Evolutionary conservation across 208 protist species (phyloP).

Genomic region (Trypanosoma congolense): DNA sequence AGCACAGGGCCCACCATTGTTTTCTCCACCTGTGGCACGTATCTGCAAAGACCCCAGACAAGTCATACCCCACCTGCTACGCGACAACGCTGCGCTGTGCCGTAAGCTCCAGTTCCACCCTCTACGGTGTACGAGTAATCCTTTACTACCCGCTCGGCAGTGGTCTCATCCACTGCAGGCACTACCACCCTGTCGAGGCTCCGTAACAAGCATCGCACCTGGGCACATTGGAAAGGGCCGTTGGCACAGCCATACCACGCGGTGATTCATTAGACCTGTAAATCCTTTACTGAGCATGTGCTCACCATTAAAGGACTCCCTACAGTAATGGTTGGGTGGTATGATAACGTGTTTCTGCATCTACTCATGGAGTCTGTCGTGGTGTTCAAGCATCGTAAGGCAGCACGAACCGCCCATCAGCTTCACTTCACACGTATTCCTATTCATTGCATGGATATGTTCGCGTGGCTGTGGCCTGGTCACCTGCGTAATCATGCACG

Average conservation of each 20-base stretch:
- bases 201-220: conserved; percentile 47
- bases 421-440: conserved; percentile 70
- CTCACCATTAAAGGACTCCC: no score
- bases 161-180: conserved; percentile 55
- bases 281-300: no score
- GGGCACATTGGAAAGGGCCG: conserved; percentile 91
- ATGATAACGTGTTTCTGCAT: conserved; percentile 54
- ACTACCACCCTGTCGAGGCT: conserved; percentile 44
- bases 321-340: conserved; percentile 90
- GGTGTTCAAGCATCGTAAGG: conserved; percentile 78
- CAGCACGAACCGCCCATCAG: conserved; percentile 84
- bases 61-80: conserved; percentile 88
- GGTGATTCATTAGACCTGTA: conserved; percentile 59
- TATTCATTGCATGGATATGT: conserved; percentile 86
- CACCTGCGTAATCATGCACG: conserved; percentile 20
- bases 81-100: conserved; percentile 2
- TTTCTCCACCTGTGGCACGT: conserved; percentile 69
- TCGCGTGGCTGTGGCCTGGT: conserved; percentile 55
- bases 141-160: conserved; percentile 36
- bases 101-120: conserved; percentile 14
- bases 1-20: conserved; percentile 50
- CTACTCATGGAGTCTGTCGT: conserved; percentile 25
- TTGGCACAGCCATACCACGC: conserved; percentile 73
- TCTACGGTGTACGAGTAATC: conserved; percentile 13
- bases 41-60: conserved; percentile 35